Evolutionary conservation across 805 yeast genomes (phyloP).

Genomic region (Candida pini): DNA sequence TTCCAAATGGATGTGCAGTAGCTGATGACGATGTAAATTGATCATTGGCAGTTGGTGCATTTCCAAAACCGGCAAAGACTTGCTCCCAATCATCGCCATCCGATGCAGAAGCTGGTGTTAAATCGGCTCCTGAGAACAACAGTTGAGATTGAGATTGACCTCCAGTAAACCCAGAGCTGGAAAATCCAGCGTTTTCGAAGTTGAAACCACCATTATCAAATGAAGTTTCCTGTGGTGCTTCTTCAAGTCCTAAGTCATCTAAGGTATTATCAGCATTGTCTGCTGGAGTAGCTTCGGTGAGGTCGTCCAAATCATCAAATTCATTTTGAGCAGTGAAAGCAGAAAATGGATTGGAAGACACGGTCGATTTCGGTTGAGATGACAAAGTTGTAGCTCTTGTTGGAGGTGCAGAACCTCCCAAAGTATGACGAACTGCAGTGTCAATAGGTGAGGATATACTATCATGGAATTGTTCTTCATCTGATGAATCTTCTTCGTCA

Average conservation of each 20-base stretch:
- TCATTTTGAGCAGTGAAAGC: constrained; percentile 15
- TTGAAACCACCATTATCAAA: constrained; percentile 31
- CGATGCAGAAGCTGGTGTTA: constrained; percentile 1
- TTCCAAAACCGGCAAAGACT: constrained; percentile 84
- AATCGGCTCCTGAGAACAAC: constrained; percentile 1
- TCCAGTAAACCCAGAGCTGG: constrained; percentile 3
- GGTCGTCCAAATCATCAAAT: constrained; percentile 8
- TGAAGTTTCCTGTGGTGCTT: constrained; percentile 23
- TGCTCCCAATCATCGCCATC: constrained; percentile 86
- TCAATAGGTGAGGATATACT: constrained; percentile 16
- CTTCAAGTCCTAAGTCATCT: constrained; percentile 33
- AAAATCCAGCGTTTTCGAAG: constrained; percentile 23
- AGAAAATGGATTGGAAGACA: constrained; percentile 23
- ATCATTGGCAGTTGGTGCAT: constrained; percentile 33
- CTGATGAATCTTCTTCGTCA: constrained; percentile 40
- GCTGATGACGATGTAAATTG: constrained; percentile 3
- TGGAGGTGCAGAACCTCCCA: too few relatives aligned
- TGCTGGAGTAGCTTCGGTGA: not conserved
- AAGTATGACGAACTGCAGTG: constrained; percentile 8
- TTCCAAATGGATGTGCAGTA: constrained; percentile 1
- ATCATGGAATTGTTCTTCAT: constrained; percentile 37
- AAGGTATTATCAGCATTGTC: constrained; percentile 18
- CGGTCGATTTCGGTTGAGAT: too few relatives aligned
- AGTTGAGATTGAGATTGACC: constrained; percentile 24
- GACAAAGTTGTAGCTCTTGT: too few relatives aligned